Percentiles rank a stretch among this genome's conserved stretches.
These are phyloP conservation scores for Talaromyces adpressus DNA, from an alignment of 495 filamentous ascomycete genomes.

Conservation along the genomic window DNA sequence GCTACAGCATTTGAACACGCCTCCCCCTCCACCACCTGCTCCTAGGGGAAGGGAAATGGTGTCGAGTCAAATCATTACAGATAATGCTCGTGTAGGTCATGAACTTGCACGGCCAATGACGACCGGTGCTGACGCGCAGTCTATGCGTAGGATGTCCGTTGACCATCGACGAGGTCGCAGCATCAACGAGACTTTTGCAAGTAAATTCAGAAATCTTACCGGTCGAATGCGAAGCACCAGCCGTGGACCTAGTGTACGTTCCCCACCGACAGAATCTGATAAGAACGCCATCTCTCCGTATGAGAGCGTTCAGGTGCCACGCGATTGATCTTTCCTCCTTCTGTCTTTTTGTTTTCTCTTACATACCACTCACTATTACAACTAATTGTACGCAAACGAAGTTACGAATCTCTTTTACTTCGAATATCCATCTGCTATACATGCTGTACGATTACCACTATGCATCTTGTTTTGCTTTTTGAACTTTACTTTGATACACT, in stretches of 20 bases:
- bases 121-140: conserved; percentile 26
- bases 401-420: conserved; percentile 8
- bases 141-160: conserved; percentile 34
- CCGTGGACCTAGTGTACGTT: conserved; percentile 31
- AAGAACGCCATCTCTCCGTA: conserved; percentile 16
- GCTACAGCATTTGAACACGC: conserved; percentile 75
- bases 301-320: conserved; percentile 22
- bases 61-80: conserved; percentile 70
- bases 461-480: not conserved
- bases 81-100: conserved; percentile 38
- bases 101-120: conserved; percentile 36
- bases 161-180: conserved; percentile 62
- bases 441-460: conserved; percentile 1
- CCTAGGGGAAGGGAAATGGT: conserved; percentile 38
- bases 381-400: conserved; percentile 5
- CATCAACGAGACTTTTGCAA: conserved; percentile 57
- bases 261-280: conserved; percentile 7
- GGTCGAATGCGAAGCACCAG: conserved; percentile 59
- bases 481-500: not conserved
- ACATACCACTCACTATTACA: not conserved
- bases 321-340: not conserved
- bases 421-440: conserved; percentile 1
- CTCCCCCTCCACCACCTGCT: conserved; percentile 43
- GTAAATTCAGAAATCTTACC: conserved; percentile 58
- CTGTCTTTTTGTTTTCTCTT: not conserved